Conservation (phyloP, 441 rosid genomes). For the Populus hybrid region DNA sequence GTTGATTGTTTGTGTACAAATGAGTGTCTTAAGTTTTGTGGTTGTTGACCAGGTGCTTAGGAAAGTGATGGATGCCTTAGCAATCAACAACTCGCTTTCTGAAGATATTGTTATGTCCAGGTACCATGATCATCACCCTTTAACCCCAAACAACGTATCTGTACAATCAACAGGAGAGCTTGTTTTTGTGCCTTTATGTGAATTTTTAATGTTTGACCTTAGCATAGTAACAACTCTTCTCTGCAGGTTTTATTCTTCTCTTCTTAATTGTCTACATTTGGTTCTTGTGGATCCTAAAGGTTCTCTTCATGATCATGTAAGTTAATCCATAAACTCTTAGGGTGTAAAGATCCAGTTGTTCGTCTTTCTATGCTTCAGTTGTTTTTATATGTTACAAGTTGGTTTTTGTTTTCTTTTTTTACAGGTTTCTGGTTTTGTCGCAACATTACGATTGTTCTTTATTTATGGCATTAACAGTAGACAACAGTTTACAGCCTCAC, state of each 20-base stretch:
- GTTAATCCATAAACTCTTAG: conserved; percentile 22
- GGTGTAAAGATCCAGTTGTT: conserved; percentile 1
- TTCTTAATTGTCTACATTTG: conserved; percentile 75
- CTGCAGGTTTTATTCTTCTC: conserved; percentile 74
- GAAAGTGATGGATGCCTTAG: conserved; percentile 73
- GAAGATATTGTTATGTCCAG: conserved; percentile 68
- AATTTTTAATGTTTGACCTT: not conserved
- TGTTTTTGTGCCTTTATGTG: not conserved
- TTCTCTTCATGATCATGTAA: conserved; percentile 76
- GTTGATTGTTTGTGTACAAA: conserved; percentile 1
- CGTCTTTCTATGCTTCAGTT: not conserved
- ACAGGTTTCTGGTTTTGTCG: conserved; percentile 81
- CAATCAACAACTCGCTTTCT: conserved; percentile 49
- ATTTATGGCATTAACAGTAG: conserved; percentile 59
- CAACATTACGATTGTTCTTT: conserved; percentile 68
- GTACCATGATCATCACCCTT: conserved; percentile 31
- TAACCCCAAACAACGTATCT: conserved; percentile 8
- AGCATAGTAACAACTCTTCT: conserved; percentile 8
- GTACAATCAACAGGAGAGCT: not conserved
- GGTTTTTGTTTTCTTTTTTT: conserved; percentile 2
- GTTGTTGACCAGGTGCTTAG: conserved; percentile 52
- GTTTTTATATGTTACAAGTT: conserved; percentile 7
- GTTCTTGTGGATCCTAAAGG: conserved; percentile 63
- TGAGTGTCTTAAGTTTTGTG: conserved; percentile 5
- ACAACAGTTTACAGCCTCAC: conserved; percentile 30